Evolutionary conservation across 2,329 filamentous ascomycete genomes (phyloP).

Genomic region (Aureobasidium subglaciale): DNA sequence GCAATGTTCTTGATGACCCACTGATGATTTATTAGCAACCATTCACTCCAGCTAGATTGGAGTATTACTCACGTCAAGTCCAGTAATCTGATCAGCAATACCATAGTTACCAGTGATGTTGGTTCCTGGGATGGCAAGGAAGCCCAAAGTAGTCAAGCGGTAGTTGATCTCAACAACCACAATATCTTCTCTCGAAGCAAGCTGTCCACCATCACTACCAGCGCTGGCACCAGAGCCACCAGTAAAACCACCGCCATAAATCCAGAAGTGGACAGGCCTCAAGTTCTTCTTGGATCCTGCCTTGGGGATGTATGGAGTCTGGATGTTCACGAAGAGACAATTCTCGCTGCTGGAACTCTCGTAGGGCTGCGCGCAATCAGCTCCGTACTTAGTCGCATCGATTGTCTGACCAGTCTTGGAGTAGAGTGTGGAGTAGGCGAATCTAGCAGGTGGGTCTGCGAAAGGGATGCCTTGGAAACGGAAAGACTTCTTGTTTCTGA

Average conservation of each 20-base stretch:
- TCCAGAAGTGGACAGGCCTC: slow-evolving; percentile 45
- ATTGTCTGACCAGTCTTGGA: slow-evolving; percentile 39
- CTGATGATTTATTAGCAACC: slow-evolving; percentile 17
- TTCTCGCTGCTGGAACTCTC: slow-evolving; percentile 32
- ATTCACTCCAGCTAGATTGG: accelerated
- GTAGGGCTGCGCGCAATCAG: slow-evolving; percentile 36
- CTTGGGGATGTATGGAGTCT: slow-evolving; percentile 39
- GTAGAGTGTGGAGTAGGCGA: slow-evolving; percentile 42
- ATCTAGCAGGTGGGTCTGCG: slow-evolving; percentile 35
- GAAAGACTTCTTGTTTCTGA: slow-evolving; percentile 47
- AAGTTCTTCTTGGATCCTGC: slow-evolving; percentile 33
- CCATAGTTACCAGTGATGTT: slow-evolving; percentile 49
- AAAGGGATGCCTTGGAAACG: slow-evolving; percentile 43
- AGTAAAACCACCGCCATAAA: slow-evolving; percentile 52
- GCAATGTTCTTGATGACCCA: slow-evolving; percentile 43
- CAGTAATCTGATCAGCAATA: slow-evolving; percentile 34
- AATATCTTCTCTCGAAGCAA: slow-evolving; percentile 53
- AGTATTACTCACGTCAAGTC: neutral
- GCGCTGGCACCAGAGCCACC: slow-evolving; percentile 36
- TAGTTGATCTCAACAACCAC: slow-evolving; percentile 57
- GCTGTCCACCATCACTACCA: slow-evolving; percentile 46
- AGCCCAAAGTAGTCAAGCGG: slow-evolving; percentile 51
- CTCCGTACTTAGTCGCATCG: slow-evolving; percentile 40
- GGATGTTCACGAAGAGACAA: slow-evolving; percentile 45
- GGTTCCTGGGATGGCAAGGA: slow-evolving; percentile 51